These are phyloP conservation scores for Urostyla sp. DNA, from an alignment of 73 alveolate genomes.

Conservation along the genomic window DNA sequence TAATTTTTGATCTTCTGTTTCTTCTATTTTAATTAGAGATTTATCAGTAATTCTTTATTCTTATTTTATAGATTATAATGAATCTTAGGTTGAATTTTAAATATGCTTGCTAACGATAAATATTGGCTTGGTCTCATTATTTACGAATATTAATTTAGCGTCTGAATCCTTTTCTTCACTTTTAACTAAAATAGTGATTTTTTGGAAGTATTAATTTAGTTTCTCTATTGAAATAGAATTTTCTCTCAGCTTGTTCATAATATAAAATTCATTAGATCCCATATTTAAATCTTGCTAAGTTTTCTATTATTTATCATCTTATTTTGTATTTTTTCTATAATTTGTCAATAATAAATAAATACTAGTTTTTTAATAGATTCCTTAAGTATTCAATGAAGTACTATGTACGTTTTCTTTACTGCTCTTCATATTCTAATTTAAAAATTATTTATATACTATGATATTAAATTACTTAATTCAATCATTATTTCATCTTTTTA, in stretches of 20 bases:
- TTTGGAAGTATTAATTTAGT: constrained; percentile 17
- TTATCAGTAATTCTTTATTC: no score
- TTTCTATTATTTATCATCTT: background rate
- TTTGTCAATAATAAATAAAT: background rate
- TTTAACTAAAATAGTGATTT: background rate
- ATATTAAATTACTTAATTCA: background rate
- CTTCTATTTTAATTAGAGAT: no score
- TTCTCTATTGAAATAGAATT: constrained; percentile 39
- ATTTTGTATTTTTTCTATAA: background rate
- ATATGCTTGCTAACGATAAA: background rate
- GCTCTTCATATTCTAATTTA: constrained; percentile 4
- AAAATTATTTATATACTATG: background rate
- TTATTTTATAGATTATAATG: no score
- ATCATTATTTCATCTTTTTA: constrained; percentile 29
- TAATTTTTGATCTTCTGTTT: no score
- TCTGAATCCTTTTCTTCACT: background rate
- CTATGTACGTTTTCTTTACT: constrained; percentile 8
- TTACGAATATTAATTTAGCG: background rate
- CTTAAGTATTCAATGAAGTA: constrained; percentile 32
- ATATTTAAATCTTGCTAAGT: background rate
- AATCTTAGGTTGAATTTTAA: background rate
- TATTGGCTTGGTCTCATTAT: background rate
- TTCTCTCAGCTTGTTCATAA: constrained; percentile 47
- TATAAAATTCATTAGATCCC: constrained; percentile 34
- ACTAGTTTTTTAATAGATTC: background rate